These are phyloP conservation scores for Epichloe typhina DNA, from an alignment of 2,329 filamentous ascomycete genomes.

Conservation along the genomic window DNA sequence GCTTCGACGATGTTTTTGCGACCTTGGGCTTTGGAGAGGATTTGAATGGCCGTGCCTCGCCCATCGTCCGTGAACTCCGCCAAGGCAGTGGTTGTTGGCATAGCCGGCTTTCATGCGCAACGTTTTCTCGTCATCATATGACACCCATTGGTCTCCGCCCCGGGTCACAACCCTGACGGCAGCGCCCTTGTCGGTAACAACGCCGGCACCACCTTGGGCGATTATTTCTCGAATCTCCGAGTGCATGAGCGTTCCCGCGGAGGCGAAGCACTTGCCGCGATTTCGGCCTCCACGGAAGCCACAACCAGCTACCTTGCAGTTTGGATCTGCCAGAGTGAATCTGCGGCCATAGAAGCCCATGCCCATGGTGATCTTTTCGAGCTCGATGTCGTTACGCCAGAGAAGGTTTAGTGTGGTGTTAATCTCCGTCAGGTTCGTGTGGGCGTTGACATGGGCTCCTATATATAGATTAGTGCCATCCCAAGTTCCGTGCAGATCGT, in stretches of 20 bases:
- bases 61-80: too few species aligned
- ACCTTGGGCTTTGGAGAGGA: too few species aligned
- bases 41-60: neutral
- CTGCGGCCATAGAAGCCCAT: constrained; percentile 31
- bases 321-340: constrained; percentile 14
- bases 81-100: constrained; percentile 16
- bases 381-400: constrained; percentile 31
- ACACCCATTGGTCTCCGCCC: constrained; percentile 23
- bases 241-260: constrained; percentile 16
- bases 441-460: constrained; percentile 19
- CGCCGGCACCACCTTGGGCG: too few species aligned
- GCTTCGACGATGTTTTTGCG: too few species aligned
- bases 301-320: constrained; percentile 18
- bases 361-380: constrained; percentile 29
- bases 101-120: constrained; percentile 21
- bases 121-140: constrained; percentile 22
- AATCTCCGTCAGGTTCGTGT: constrained; percentile 37
- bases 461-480: constrained; percentile 15
- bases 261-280: constrained; percentile 16
- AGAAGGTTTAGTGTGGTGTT: constrained; percentile 29
- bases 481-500: constrained; percentile 32
- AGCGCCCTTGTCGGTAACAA: constrained; percentile 1
- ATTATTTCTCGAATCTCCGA: constrained; percentile 15
- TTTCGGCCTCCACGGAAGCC: constrained; percentile 14
- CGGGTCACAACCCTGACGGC: constrained; percentile 19